phyloP scores from a whole-genome alignment of 2,329 filamentous ascomycete species.

The Diaporthe destruens region DNA sequence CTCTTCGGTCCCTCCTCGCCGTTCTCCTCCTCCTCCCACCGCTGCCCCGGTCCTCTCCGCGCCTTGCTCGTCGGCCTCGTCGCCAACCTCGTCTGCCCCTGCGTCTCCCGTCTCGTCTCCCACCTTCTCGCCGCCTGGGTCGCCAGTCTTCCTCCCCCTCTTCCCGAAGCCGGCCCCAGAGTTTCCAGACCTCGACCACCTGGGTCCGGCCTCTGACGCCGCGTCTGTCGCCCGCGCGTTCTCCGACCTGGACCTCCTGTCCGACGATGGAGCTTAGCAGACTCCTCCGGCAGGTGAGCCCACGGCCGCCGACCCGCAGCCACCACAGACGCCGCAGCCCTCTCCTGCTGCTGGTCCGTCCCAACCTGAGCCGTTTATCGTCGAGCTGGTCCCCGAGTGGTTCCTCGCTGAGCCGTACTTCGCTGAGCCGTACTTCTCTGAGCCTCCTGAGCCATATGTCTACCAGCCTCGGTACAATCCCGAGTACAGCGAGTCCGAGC shows the following conservation, averaged over 20 bases:
- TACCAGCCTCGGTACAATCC: too few relatives aligned
- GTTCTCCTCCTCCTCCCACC: too few relatives aligned
- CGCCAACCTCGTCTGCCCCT: not conserved
- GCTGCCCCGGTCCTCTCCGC: not conserved
- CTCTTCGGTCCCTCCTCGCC: not conserved
- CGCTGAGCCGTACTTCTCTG: too few relatives aligned
- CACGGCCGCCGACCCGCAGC: not conserved
- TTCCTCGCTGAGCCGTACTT: too few relatives aligned
- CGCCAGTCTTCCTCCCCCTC: not conserved
- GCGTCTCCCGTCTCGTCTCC: not conserved
- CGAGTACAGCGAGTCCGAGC: too few relatives aligned
- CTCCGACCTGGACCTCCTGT: not conserved
- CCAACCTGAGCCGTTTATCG: not conserved
- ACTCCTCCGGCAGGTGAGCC: not conserved
- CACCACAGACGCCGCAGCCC: not conserved
- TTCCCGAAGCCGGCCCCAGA: not conserved
- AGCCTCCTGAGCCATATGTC: too few relatives aligned
- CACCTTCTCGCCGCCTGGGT: not conserved
- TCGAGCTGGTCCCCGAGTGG: not conserved
- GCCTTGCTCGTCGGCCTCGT: not conserved
- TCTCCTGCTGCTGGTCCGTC: not conserved
- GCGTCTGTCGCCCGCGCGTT: not conserved
- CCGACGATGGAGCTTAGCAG: slow-evolving; percentile 4
- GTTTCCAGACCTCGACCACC: not conserved
- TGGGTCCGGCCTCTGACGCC: too few relatives aligned